Conservation (phyloP, 2,329 filamentous ascomycete species). For the Exserohilum turcica region DNA sequence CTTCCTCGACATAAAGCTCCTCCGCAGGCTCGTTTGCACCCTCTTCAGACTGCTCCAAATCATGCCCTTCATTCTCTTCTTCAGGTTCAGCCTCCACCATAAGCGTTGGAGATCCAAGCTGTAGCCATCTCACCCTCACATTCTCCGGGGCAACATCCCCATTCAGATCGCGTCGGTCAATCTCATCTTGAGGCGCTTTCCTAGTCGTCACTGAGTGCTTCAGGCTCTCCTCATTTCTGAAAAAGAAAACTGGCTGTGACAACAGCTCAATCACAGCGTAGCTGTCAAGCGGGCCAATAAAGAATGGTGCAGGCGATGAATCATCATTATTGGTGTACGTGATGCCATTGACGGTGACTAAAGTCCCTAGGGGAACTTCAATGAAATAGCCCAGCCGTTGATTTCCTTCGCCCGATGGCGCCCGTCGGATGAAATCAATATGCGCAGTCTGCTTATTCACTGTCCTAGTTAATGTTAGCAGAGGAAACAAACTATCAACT, state of each 20-base stretch:
- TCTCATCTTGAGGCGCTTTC: neutral
- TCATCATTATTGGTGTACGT: constrained; percentile 16
- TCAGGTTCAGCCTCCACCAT: too few species aligned
- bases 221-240: constrained; percentile 15
- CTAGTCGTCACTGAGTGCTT: neutral
- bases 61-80: neutral
- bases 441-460: neutral
- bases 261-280: constrained; percentile 30
- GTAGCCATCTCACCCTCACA: neutral
- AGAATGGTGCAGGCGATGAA: neutral
- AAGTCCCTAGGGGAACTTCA: constrained; percentile 8
- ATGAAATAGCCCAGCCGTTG: constrained; percentile 14
- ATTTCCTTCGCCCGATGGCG: neutral
- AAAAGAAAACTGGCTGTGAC: constrained; percentile 29
- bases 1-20: neutral
- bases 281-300: constrained; percentile 24
- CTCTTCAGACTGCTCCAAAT: neutral
- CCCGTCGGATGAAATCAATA: constrained; percentile 6
- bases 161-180: constrained; percentile 4
- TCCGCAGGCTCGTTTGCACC: neutral
- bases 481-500: neutral
- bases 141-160: neutral
- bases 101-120: neutral
- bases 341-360: constrained; percentile 24
- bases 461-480: constrained; percentile 1